Percentiles rank a stretch among this genome's conserved stretches.
Conservation (phyloP, 495 filamentous ascomycete genomes). For the Penicillium flavigenum region DNA sequence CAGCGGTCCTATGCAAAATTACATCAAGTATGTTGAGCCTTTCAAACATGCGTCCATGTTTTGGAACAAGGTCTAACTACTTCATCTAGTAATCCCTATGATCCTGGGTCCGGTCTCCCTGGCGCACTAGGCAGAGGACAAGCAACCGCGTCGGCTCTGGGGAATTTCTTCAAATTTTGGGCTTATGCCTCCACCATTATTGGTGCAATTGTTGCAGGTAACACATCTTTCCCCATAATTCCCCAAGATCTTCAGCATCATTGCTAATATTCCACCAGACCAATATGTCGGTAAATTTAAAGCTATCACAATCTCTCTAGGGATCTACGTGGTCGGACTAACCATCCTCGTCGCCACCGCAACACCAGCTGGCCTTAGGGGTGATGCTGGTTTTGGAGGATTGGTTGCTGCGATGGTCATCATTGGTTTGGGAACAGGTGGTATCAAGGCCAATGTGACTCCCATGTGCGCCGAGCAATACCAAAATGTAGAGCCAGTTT, state of each 20-base stretch:
- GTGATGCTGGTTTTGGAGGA: constrained; percentile 13
- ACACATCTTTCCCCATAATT: too few species aligned
- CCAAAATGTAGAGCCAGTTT: constrained; percentile 27
- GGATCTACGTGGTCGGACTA: constrained; percentile 58
- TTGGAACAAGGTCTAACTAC: neutral
- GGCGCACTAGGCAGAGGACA: constrained; percentile 18
- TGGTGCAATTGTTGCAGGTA: constrained; percentile 36
- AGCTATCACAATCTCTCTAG: constrained; percentile 53
- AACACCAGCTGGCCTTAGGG: constrained; percentile 38
- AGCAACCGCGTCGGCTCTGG: constrained; percentile 17
- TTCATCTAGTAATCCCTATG: constrained; percentile 16
- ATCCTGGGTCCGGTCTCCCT: constrained; percentile 15
- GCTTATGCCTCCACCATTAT: constrained; percentile 38
- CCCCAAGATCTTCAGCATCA: neutral
- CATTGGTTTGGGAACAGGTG: constrained; percentile 41
- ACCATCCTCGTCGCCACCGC: constrained; percentile 58
- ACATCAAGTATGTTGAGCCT: constrained; percentile 14
- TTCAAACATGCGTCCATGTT: neutral
- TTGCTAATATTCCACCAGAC: constrained; percentile 13
- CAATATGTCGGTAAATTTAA: constrained; percentile 46
- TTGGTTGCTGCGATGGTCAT: constrained; percentile 19
- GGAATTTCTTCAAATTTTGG: constrained; percentile 26
- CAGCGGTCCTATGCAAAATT: constrained; percentile 21
- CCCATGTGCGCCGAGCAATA: constrained; percentile 52
- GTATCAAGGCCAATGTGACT: constrained; percentile 60